phyloP scores from a whole-genome alignment of 805 yeast genomes.

The Cyberlindnera euphorbiiphila region DNA sequence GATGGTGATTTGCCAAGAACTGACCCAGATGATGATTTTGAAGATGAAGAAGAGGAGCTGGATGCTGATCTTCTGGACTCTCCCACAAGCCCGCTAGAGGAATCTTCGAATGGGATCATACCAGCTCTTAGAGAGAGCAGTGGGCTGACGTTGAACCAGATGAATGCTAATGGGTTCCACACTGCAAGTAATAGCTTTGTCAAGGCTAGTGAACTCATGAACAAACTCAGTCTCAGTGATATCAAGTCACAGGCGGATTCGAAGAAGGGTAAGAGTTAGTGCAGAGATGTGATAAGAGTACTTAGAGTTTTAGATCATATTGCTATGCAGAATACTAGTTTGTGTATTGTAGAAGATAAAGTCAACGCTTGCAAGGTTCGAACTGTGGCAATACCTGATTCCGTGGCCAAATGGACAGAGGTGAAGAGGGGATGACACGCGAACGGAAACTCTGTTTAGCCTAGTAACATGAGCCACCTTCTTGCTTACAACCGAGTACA shows the following conservation, averaged over 20 bases:
- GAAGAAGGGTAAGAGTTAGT: neutral
- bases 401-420: no score
- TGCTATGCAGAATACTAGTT: no score
- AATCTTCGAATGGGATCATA: constrained; percentile 5
- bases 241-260: constrained; percentile 1
- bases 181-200: constrained; percentile 13
- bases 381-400: no score
- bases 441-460: no score
- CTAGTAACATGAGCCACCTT: no score
- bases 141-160: constrained; percentile 18
- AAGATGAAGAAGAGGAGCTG: constrained; percentile 26
- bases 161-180: constrained; percentile 17
- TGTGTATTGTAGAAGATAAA: no score
- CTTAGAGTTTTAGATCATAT: no score
- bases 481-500: neutral
- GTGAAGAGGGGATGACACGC: no score
- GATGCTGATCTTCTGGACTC: constrained; percentile 31
- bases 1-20: constrained; percentile 1
- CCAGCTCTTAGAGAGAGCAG: constrained; percentile 15
- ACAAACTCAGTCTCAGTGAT: constrained; percentile 15
- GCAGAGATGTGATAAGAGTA: neutral
- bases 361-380: no score
- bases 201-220: constrained; percentile 26
- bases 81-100: constrained; percentile 2
- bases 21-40: constrained; percentile 4